Evolutionary conservation across 352 stramenopile genomes (phyloP).

Genomic region (Ophiocytium majus): DNA sequence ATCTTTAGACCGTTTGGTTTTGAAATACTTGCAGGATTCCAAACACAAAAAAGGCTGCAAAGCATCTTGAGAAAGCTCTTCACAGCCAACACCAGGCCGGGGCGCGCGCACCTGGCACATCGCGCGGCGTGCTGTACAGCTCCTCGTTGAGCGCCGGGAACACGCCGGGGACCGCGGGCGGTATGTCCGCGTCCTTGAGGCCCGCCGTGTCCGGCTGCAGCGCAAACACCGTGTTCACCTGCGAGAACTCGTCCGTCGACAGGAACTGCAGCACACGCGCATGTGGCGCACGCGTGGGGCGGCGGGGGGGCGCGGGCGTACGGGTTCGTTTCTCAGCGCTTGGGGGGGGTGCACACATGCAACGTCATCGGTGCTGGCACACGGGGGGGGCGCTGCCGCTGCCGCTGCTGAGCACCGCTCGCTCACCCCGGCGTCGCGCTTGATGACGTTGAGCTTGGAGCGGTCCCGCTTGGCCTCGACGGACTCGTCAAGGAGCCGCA

Average conservation of each 20-base stretch:
- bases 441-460: slow-evolving; percentile 43
- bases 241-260: slow-evolving; percentile 32
- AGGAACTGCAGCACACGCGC: slow-evolving; percentile 24
- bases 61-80: too few relatives aligned
- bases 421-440: slow-evolving; percentile 36
- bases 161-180: not conserved
- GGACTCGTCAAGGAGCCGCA: slow-evolving; percentile 49
- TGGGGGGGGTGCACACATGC: too few relatives aligned
- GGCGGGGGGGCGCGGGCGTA: too few relatives aligned
- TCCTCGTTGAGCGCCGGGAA: slow-evolving; percentile 20
- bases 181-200: not conserved
- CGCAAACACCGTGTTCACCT: slow-evolving; percentile 46
- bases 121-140: slow-evolving; percentile 12
- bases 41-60: too few relatives aligned
- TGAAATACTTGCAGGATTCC: too few relatives aligned
- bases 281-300: too few relatives aligned
- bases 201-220: slow-evolving; percentile 39
- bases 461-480: slow-evolving; percentile 52
- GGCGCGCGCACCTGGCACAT: slow-evolving; percentile 10
- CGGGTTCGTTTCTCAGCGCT: too few relatives aligned
- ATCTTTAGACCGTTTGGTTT: too few relatives aligned
- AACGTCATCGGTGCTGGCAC: too few relatives aligned
- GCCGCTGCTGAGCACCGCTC: too few relatives aligned
- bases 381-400: not conserved
- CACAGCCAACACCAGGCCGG: too few relatives aligned